Base-by-base conservation (phyloP, 1,284 basidiomycete species). In the Moniliella sp. region DNA sequence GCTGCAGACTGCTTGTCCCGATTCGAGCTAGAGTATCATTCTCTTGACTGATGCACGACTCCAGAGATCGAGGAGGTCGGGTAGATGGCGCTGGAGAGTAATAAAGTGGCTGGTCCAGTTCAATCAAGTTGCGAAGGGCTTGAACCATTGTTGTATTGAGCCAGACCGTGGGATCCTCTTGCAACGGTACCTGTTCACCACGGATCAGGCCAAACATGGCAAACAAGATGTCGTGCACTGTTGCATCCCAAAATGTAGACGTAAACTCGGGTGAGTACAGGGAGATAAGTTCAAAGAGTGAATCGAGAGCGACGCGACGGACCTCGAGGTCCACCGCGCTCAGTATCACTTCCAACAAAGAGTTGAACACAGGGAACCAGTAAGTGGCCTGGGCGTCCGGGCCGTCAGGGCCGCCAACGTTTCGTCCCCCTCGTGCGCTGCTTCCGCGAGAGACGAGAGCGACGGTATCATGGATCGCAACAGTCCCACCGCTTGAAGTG, bases 151-250 rank as follows among this genome's bases (percentile, higher is more conserved):
- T 99, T 5, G 91, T 94, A 27, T 84, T 93, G 29, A 99, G 65
- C 91, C 91, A 99, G 10, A 99, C 86, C 50, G 83, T 91, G 83
- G 94, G 91, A 51, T 97, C 91, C 58, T 97, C 91, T 53, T 93
- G 82, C 2, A 82, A n/a, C 61, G 10, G 80, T 84, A n/a, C n/a
- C n/a, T n/a, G n/a, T n/a, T n/a, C n/a, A n/a, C n/a, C 84, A 48
- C 82, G 81, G 37, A 99, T 68, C 30, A 97, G 83, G 3, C 83
- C 78, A 59, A 99, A 99, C 50, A 99, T 99, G 1, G 91, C 91
- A 72, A 99, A 97, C 30, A 99, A 69, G 30, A 94, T 72, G 61
- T 97, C 82, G 59, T 84, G 77, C 65, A 79, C 88, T 39, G 97
- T 74, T n/a, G 76, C 82, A 55, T 93, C 82, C 91, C 91, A 99